Evolutionary conservation across 345 rosid species (phyloP), one percentile per base, ranked within the genome.

Genomic region (Tarenaya hassleriana): DNA sequence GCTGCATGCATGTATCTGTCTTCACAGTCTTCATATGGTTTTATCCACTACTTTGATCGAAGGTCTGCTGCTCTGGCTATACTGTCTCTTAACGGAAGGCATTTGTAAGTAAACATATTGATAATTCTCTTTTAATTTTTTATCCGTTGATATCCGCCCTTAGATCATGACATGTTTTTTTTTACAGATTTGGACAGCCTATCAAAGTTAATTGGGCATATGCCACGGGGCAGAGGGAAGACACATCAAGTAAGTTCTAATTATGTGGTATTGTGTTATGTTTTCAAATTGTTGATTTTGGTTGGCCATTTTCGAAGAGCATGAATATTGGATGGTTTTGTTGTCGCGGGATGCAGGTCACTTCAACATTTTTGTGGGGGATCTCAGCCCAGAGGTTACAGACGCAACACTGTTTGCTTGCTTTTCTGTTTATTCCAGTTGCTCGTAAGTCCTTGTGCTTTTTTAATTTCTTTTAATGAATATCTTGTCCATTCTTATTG

Each of bases 151-250:
- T 53, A 17, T 1, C 1, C 19, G 52, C 11, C 21, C n/a, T 41
- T 53, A 3, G 56, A 17, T 42, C 56, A 24, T 56, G 46, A 60
- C 40, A 42, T 17, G 27, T 35, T 54, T 2, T 50, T 6, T 32
- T 55, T 71, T 64, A 54, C 79, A 91, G 98, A 15, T 87, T 77
- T 77, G 95, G 98, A 52, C 98, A 87, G 69, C 96, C 98, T 57
- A 84, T 91, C 48, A 91, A 91, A 74, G 98, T 91, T 61, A 91
- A 87, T 52, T 86, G 95, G 95, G 98, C 98, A 33, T 91, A 91
- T 70, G 85, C 89, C 16, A 91, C 88, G 72, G 84, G 84, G 69
- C 97, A 92, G 71, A 86, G 97, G 61, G 97, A 92, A 77, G 98
- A 92, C 66, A 88, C 97, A 52, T 92, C 97, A 56, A 75, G 97